Conservation (phyloP, 192 early-diverging fungal genomes). For the Chytriomyces sp. region DNA sequence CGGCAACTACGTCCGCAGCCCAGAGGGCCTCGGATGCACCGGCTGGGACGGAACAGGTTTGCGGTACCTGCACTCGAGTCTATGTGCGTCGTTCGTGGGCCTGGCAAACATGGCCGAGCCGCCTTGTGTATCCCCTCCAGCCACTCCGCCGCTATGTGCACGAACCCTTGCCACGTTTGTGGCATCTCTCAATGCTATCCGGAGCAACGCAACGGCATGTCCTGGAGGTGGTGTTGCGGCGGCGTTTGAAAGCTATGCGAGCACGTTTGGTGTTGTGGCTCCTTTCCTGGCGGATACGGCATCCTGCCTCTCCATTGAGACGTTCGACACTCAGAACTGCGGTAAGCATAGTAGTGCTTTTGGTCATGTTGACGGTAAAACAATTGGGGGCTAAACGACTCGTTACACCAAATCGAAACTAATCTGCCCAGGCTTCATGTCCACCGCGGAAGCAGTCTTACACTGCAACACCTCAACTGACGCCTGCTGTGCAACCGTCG, state of each 20-base stretch:
- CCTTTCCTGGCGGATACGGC: neutral
- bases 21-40: slow-evolving; percentile 7
- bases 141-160: neutral
- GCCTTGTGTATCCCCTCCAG: neutral
- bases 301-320: neutral
- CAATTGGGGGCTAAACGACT: slow-evolving; percentile 1
- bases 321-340: neutral
- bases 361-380: neutral
- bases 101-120: neutral
- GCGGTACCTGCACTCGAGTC: slow-evolving; percentile 22
- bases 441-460: neutral
- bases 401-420: neutral
- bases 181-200: neutral
- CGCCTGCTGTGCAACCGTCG: neutral
- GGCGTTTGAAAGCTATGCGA: neutral
- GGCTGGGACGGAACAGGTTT: slow-evolving; percentile 17
- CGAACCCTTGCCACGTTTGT: slow-evolving; percentile 2
- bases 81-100: slow-evolving; percentile 19
- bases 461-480: slow-evolving; percentile 8
- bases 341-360: neutral
- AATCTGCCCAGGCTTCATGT: neutral
- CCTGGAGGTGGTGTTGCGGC: neutral
- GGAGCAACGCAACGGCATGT: neutral
- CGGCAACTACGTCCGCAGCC: neutral
- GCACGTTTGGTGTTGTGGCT: neutral